Evolutionary conservation across 192 early-diverging fungal genomes (phyloP).

Genomic region (Backusella parvicylindrica): DNA sequence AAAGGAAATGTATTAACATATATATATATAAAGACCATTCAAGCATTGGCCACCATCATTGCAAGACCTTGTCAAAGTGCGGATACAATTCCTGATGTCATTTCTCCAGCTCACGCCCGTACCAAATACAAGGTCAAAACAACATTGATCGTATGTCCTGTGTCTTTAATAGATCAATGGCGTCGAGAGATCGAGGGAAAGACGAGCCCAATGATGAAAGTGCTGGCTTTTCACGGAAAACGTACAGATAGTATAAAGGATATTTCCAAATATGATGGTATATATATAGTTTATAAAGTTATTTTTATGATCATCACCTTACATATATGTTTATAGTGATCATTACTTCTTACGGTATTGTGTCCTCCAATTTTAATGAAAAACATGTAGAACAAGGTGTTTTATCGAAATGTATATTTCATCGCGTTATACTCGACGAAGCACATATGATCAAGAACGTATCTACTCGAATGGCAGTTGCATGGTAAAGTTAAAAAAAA

Average conservation of each 20-base stretch:
- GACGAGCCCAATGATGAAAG: constrained; percentile 46
- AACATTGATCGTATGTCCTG: constrained; percentile 69
- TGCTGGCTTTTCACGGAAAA: constrained; percentile 63
- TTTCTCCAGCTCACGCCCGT: background rate
- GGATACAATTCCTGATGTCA: background rate
- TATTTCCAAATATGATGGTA: constrained; percentile 47
- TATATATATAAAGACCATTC: constrained; percentile 48
- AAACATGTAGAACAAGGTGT: constrained; percentile 14
- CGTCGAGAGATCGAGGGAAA: constrained; percentile 59
- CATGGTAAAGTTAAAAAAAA: constrained; percentile 26
- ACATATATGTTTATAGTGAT: constrained; percentile 40
- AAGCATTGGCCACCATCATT: constrained; percentile 63
- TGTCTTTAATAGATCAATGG: constrained; percentile 74
- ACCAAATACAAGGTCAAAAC: constrained; percentile 40
- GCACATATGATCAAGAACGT: constrained; percentile 62
- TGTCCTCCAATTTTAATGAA: constrained; percentile 21
- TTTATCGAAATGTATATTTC: constrained; percentile 30
- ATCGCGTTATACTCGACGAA: constrained; percentile 54
- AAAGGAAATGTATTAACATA: background rate
- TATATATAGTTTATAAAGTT: background rate
- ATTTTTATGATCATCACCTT: background rate
- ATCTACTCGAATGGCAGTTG: constrained; percentile 36
- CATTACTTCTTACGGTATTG: constrained; percentile 43
- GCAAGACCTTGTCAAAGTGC: constrained; percentile 34
- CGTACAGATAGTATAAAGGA: constrained; percentile 34